A percentile compares a stretch with the other conserved stretches of the same genome.
Evolutionary conservation across 257 asterid species (phyloP).

Genomic region (Fraxinus americana): DNA sequence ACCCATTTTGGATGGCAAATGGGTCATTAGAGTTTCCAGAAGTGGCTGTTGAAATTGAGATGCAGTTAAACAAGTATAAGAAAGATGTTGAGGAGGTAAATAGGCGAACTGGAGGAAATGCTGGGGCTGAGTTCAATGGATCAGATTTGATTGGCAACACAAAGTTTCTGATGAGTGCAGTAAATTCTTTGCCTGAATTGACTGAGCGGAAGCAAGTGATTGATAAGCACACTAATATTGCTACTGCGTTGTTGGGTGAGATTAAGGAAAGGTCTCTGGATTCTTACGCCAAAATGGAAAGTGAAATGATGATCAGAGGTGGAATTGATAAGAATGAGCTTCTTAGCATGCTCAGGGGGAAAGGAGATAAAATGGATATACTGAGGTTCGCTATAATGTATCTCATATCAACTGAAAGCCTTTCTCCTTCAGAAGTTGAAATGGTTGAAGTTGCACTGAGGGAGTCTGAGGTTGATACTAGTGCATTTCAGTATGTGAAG

Average conservation of each 20-base stretch:
- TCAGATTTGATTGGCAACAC: constrained; percentile 87
- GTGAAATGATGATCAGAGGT: constrained; percentile 87
- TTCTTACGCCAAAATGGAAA: constrained; percentile 82
- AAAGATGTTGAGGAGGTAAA: constrained; percentile 91
- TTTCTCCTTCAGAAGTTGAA: constrained; percentile 79
- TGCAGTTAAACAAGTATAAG: constrained; percentile 81
- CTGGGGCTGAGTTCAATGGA: constrained; percentile 87
- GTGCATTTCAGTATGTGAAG: constrained; percentile 94
- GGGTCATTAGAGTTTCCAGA: constrained; percentile 86
- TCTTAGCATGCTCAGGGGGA: constrained; percentile 76
- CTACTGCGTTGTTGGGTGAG: constrained; percentile 71
- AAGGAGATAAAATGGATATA: constrained; percentile 75
- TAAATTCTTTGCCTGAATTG: constrained; percentile 91
- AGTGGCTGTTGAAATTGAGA: constrained; percentile 30
- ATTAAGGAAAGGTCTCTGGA: constrained; percentile 78
- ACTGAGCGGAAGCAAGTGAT: constrained; percentile 85
- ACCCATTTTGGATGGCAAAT: constrained; percentile 86
- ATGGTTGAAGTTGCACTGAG: constrained; percentile 74
- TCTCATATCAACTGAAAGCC: constrained; percentile 77
- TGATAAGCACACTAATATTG: constrained; percentile 89
- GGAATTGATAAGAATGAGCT: constrained; percentile 83
- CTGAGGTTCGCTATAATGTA: constrained; percentile 71
- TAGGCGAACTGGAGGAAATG: constrained; percentile 80
- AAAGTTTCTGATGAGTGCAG: constrained; percentile 92
- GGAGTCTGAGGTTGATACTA: constrained; percentile 86